Conservation (phyloP, 1,284 basidiomycete species). For the Somion occarium region DNA sequence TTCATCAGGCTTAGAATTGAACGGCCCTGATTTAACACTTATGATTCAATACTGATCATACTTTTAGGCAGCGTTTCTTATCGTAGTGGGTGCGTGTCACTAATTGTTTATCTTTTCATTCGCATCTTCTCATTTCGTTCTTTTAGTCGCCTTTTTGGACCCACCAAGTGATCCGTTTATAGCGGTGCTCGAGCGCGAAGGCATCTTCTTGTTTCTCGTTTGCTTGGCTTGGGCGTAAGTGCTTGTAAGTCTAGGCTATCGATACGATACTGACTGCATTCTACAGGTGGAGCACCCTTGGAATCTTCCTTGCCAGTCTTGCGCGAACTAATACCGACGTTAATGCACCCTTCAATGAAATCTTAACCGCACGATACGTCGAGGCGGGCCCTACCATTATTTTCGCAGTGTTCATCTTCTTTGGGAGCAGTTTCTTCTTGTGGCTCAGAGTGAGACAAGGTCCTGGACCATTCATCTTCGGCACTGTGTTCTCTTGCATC, state of each 20-base stretch:
- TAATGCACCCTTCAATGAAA: conserved; percentile 31
- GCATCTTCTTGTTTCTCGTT: conserved; percentile 52
- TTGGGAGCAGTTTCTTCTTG: conserved; percentile 57
- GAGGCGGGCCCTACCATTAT: conserved; percentile 62
- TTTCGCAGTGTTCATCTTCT: conserved; percentile 59
- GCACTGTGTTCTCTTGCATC: conserved; percentile 55
- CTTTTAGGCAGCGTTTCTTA: conserved; percentile 57
- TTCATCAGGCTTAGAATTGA: not conserved
- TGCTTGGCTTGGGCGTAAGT: conserved; percentile 61
- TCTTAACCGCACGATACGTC: conserved; percentile 49
- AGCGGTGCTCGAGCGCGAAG: conserved; percentile 64
- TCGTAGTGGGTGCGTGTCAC: conserved; percentile 49
- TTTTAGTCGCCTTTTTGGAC: conserved; percentile 56
- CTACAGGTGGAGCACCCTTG: conserved; percentile 62
- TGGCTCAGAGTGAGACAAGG: conserved; percentile 61
- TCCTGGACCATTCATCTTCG: conserved; percentile 62
- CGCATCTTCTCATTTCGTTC: not conserved
- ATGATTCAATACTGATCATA: not conserved
- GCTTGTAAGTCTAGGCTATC: not conserved
- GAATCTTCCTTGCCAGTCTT: conserved; percentile 58
- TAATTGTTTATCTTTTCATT: not conserved
- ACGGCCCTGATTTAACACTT: no score
- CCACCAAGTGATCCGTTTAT: conserved; percentile 68
- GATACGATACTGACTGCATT: conserved; percentile 3
- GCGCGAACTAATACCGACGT: conserved; percentile 45